Conservation (phyloP, 2,329 filamentous ascomycete species). For the Botrytis aclada region DNA sequence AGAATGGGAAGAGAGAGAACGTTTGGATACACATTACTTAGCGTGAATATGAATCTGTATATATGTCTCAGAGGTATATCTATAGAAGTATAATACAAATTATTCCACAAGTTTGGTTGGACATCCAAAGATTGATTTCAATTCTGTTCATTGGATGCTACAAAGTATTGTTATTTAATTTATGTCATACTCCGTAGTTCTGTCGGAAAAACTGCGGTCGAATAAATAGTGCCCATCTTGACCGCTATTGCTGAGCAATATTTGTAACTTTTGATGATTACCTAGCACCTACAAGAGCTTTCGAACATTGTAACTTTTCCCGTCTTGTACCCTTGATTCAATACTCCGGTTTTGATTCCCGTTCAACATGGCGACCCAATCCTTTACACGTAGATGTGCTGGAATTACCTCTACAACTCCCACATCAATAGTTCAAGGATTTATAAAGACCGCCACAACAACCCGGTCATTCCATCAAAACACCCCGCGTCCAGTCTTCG, state of each 20-base stretch:
- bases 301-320: background rate
- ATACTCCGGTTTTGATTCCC: background rate
- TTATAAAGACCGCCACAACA: conserved; percentile 29
- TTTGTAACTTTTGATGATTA: conserved; percentile 5
- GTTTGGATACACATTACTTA: background rate
- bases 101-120: background rate
- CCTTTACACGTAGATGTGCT: conserved; percentile 29
- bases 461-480: conserved; percentile 32
- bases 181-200: background rate
- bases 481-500: conserved; percentile 30
- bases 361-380: conserved; percentile 30
- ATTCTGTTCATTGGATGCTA: background rate
- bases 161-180: background rate
- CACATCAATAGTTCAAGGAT: conserved; percentile 31
- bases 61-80: background rate
- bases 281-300: background rate
- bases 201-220: background rate
- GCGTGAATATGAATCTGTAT: background rate
- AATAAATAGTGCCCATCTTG: background rate
- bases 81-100: background rate
- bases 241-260: background rate
- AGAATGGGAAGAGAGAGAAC: background rate
- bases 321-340: background rate
- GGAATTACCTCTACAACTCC: conserved; percentile 24
- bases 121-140: background rate